These are phyloP conservation scores for Stenocarpella maydis DNA, from an alignment of 2,329 filamentous ascomycete genomes.

Conservation along the genomic window DNA sequence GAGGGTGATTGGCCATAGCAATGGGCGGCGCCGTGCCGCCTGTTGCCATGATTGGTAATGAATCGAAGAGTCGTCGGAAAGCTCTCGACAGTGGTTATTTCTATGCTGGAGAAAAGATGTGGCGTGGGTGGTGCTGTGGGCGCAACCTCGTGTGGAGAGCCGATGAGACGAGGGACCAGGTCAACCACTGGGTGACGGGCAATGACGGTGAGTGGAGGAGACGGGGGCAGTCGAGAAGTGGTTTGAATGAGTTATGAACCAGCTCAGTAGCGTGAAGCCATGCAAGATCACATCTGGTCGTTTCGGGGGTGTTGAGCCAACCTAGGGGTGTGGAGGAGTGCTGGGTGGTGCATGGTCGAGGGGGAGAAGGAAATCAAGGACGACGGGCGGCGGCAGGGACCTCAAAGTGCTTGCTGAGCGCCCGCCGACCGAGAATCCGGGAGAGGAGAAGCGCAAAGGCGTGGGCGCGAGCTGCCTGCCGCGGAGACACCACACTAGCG, in stretches of 20 bases:
- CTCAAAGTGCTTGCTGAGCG: constrained; percentile 4
- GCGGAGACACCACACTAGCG: constrained; percentile 13
- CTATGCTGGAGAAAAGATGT: neutral
- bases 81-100: neutral
- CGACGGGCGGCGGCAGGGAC: neutral
- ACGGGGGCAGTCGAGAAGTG: constrained; percentile 1
- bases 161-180: constrained; percentile 14
- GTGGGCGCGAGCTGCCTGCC: constrained; percentile 22
- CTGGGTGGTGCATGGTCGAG: constrained; percentile 25
- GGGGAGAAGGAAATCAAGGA: constrained; percentile 23
- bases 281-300: constrained; percentile 31
- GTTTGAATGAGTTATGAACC: constrained; percentile 25
- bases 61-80: neutral
- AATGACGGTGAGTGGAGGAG: constrained; percentile 19
- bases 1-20: constrained; percentile 58
- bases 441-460: constrained; percentile 11
- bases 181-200: constrained; percentile 2
- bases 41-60: constrained; percentile 56
- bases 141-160: constrained; percentile 25
- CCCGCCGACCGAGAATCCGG: constrained; percentile 6
- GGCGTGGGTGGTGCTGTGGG: constrained; percentile 25
- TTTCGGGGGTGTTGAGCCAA: constrained; percentile 9
- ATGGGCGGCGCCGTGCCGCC: constrained; percentile 57
- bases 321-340: constrained; percentile 24
- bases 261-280: constrained; percentile 20